Evolutionary conservation across 495 filamentous ascomycete species (phyloP), one percentile per base, ranked within the genome.

Genomic region (Lindgomyces ingoldianus): DNA sequence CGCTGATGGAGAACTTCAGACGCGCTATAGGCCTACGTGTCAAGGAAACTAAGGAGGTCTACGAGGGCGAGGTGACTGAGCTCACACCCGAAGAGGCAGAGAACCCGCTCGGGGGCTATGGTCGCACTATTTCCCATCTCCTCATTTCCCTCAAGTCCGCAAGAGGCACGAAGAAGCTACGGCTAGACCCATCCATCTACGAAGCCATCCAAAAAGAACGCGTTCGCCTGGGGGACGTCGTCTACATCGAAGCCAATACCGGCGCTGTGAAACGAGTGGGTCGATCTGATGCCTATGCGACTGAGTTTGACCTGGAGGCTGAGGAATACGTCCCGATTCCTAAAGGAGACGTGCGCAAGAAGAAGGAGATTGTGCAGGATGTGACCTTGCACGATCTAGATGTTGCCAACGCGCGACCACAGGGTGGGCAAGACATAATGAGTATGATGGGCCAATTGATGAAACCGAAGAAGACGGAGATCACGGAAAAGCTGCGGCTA

Each of bases 341-440:
- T 19, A 97, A 98, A 78, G 94, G 94, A 44, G 94, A 98, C 70
- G 94, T 98, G 41, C 94, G 97, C 79, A 98, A 98, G 83, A 96
- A 97, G 84, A 98, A 98, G 81, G 94, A 98, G 78, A 93, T 98
- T 58, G 94, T 98, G n/a, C 94, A 98, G 74, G 94, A 98, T 72
- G 94, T 98, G 59, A 96, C 93, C 30, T 81, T 98, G 59, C 94
- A 98, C 71, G 94, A 98, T 69, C 79, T 98, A 49, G 94, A 98
- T 73, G 91, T 96, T 66, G 94, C 94, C 66, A 98, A 98, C 70
- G 90, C 94, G 11, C 82, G 93, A 60, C 95, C 94, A 12, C 82
- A 96, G 80, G 93, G 94, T 30, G 94, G 94, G 57, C 94, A 98
- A 79, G 94, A 98, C 74, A 93, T 98, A 59, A 96, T 98, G 93